Percentiles rank a stretch among this genome's conserved stretches.
These are phyloP conservation scores for Athelia sp. DNA, from an alignment of 1,284 basidiomycete genomes.

Conservation along the genomic window DNA sequence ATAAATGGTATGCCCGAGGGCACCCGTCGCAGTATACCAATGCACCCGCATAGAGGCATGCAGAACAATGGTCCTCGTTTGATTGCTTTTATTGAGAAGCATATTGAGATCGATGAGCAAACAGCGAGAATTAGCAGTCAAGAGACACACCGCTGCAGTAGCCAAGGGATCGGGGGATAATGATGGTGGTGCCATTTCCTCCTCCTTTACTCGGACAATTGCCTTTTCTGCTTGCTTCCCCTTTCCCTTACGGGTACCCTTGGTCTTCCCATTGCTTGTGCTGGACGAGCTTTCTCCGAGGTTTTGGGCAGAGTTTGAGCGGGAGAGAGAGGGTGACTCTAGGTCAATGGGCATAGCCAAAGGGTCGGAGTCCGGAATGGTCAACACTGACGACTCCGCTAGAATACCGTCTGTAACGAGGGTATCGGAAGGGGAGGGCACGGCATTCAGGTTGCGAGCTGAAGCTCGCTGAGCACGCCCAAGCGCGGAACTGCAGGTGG, in stretches of 20 bases:
- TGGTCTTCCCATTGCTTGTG: slow-evolving; percentile 23
- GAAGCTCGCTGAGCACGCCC: slow-evolving; percentile 72
- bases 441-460: slow-evolving; percentile 57
- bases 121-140: slow-evolving; percentile 12
- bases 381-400: slow-evolving; percentile 32
- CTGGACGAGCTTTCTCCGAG: slow-evolving; percentile 34
- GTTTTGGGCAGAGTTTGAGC: slow-evolving; percentile 55
- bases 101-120: slow-evolving; percentile 82
- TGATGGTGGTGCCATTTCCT: slow-evolving; percentile 46
- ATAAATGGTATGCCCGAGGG: slow-evolving; percentile 92
- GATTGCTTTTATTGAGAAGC: slow-evolving; percentile 22
- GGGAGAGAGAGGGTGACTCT: slow-evolving; percentile 44
- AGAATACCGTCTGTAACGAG: slow-evolving; percentile 24
- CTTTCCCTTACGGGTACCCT: slow-evolving; percentile 52
- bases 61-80: slow-evolving; percentile 65
- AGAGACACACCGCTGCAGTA: slow-evolving; percentile 28
- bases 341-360: slow-evolving; percentile 43
- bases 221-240: slow-evolving; percentile 52
- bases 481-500: slow-evolving; percentile 39
- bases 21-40: slow-evolving; percentile 97
- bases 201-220: slow-evolving; percentile 62
- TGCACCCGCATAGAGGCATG: slow-evolving; percentile 78
- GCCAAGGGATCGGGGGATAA: slow-evolving; percentile 45
- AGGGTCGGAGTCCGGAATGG: slow-evolving; percentile 33
- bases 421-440: slow-evolving; percentile 34